Base-by-base conservation (phyloP, 495 filamentous ascomycete species). In the Penicillium cinerascens region DNA sequence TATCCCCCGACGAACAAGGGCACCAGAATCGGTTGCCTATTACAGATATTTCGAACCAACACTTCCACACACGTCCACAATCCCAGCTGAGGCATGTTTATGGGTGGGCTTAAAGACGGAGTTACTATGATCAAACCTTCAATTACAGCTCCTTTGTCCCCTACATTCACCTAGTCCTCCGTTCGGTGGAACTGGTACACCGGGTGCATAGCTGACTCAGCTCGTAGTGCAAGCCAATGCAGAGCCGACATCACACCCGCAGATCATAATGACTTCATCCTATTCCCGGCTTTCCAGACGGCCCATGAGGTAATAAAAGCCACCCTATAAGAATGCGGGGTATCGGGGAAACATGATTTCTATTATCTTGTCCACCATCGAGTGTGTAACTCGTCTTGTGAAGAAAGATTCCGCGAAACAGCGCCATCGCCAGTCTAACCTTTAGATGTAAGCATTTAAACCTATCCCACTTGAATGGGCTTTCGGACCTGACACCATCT, bases 201-300 rank as follows among this genome's bases (percentile, higher is more conserved):
- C 22, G 11, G 11, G 18, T 39, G 37, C 18, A 16, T 39, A 9
- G 33, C 39, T 52, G 18, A 44, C 42, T 45, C 29, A 44, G 18
- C 35, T 21, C 16, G 7, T 52, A 27, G 13, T 16, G n/a, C 40
- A 23, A 17, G 21, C 40, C 16, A 25, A 42, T 21, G 18, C 47
- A 49, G 29, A 10, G 29, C 29, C 22, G 8, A 13, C 29, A 16
- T 22, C n/a, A 2, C 22, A 16, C 39, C 33, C 16, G 21, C 21
- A 11, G 17, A 35, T 63, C 59, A 63, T 60, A 20, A 60, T 63
- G 59, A 63, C 56, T 56, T 63, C 59, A 63, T 59, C 38, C 23
- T 26, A 17, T 26, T 11, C 26, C 37, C 2, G 6, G 16, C 18
- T 44, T 51, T 20, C 18, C 25, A 27, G 35, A 36, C 33, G 16